Percentiles rank a stretch among this genome's conserved stretches.
These are phyloP conservation scores for Protostelium mycophagum DNA, from an alignment of 78 protist species.

Conservation along the genomic window DNA sequence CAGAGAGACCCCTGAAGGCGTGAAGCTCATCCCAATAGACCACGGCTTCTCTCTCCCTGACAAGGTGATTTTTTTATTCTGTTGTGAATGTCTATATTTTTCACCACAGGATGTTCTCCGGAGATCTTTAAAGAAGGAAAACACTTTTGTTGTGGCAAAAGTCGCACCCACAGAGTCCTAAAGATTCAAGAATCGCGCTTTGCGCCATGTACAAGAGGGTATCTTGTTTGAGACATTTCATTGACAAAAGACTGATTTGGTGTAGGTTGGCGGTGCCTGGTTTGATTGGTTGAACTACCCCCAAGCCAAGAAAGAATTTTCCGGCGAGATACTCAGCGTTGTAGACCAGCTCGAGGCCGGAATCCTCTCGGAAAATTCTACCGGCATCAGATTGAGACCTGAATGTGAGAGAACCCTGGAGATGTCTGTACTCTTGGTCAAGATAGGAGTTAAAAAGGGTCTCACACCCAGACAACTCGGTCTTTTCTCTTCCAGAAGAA, in stretches of 20 bases:
- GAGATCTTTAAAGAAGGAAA: too few relatives aligned
- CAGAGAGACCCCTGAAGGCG: neutral
- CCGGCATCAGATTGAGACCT: neutral
- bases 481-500: neutral
- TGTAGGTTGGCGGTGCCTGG: neutral
- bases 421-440: neutral
- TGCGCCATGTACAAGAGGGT: too few relatives aligned
- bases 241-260: too few relatives aligned
- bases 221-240: too few relatives aligned
- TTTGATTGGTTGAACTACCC: neutral
- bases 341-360: neutral
- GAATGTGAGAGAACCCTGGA: neutral
- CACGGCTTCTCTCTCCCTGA: neutral
- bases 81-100: too few relatives aligned
- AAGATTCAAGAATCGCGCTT: too few relatives aligned
- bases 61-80: too few relatives aligned
- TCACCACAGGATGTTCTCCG: too few relatives aligned
- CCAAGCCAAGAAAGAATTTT: neutral
- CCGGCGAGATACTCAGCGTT: neutral
- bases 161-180: too few relatives aligned
- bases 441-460: neutral
- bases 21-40: neutral
- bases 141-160: too few relatives aligned
- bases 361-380: too few relatives aligned
- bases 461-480: neutral